Base-by-base conservation (phyloP, 306 rosid genomes). In the Quercus aquifolioides region DNA sequence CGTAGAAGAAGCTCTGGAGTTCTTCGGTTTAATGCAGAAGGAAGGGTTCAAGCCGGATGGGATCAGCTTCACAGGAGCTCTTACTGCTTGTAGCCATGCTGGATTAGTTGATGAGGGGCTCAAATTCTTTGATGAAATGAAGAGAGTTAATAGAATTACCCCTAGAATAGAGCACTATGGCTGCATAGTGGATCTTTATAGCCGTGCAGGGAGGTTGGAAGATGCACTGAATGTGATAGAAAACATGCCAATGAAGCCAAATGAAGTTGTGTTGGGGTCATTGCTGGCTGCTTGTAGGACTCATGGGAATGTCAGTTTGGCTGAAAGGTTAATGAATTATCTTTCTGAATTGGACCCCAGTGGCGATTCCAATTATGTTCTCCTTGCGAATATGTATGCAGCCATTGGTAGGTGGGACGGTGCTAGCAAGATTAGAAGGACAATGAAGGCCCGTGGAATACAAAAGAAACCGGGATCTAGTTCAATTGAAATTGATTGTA, bases 121-220 rank as follows among this genome's bases (percentile, higher is more conserved):
- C 6, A 38, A 52, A 86, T 84, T 92, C 58, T 94, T 94, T 74
- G 78, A 88, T 69, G 78, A 76, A 63, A 92, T 92, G 94, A 90
- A 71, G 83, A 86, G 85, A 31, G 81, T 78, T 63, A 85, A 76
- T 62, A 81, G 85, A 79, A 85, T 91, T 77, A 38, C 55, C 23
- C 95, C 90, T 3, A 81, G 89, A 76, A 91, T 94, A 1, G 97
- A 94, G 88, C 97, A 94, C 84, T 91, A 90, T 49, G 97, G 97
- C 55, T 94, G 99, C 75, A 18, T 94, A 5, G 97, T 94, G 7
- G 97, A 94, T 86, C 94, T 92, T 56, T 91, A 91, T 55, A 88
- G 95, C 77, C 92, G 97, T 28, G 92, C 97, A 1, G 99, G 97
- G 80, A 90, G 92, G 87, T 83, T 92, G 80, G 87, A 88, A 67